Evolutionary conservation across 495 filamentous ascomycete genomes (phyloP).

Genomic region (Penicillium arizonense): DNA sequence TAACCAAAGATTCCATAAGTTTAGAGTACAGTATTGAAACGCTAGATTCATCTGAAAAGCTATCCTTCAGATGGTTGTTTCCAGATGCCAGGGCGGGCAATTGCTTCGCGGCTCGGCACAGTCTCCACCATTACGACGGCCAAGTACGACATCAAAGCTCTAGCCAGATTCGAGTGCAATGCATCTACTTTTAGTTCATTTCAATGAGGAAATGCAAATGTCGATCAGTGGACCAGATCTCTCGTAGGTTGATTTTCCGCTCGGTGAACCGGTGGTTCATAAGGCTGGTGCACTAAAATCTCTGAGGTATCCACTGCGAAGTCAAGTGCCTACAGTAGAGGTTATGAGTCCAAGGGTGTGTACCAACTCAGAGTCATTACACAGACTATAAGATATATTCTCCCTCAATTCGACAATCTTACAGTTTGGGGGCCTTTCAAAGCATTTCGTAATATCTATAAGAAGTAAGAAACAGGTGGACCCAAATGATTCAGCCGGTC

Average conservation of each 20-base stretch:
- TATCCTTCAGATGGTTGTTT: no score
- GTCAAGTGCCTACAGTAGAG: no score
- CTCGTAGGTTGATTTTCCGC: neutral
- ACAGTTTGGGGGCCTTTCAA: no score
- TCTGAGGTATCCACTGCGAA: neutral
- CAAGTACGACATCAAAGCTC: neutral
- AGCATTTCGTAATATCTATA: neutral
- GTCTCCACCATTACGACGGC: neutral
- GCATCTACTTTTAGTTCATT: neutral
- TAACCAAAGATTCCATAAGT: no score
- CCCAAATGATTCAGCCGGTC: neutral
- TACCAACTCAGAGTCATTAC: no score
- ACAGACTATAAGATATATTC: no score
- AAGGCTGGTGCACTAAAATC: neutral
- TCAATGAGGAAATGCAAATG: neutral
- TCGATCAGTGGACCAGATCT: neutral
- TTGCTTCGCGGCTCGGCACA: neutral
- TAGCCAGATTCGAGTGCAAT: neutral
- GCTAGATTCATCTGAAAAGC: no score
- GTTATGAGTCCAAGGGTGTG: no score
- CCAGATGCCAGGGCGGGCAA: neutral
- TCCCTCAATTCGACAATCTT: no score
- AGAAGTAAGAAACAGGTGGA: neutral
- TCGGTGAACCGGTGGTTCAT: neutral
- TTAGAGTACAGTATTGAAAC: no score